A percentile compares a stretch with the other conserved stretches of the same genome.
phyloP scores from a whole-genome alignment of 768 basidiomycete species.

The Phaeotremella fagi region DNA sequence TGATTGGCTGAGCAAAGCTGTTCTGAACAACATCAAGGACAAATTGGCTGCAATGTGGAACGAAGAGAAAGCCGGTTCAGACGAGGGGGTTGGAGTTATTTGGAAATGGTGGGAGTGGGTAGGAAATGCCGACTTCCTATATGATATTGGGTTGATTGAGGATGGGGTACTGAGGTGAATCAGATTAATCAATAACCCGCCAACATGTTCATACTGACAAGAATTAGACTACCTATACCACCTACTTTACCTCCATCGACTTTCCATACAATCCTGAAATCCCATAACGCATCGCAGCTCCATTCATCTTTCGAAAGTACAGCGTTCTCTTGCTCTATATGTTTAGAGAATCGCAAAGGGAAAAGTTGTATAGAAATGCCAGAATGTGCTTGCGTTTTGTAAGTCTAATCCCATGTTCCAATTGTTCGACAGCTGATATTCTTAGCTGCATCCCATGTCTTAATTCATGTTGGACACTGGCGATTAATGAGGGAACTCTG shows the following conservation, averaged over 20 bases:
- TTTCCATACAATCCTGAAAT: conserved; percentile 29
- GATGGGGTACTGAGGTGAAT: conserved; percentile 20
- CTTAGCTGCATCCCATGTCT: conserved; percentile 66
- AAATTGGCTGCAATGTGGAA: conserved; percentile 25
- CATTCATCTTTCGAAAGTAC: conserved; percentile 56
- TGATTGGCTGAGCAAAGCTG: conserved; percentile 21
- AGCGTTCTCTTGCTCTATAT: conserved; percentile 71
- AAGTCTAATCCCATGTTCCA: conserved; percentile 7
- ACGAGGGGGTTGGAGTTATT: conserved; percentile 30
- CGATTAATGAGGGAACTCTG: conserved; percentile 73
- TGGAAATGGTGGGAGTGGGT: conserved; percentile 48
- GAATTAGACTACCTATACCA: conserved; percentile 23
- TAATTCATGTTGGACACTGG: conserved; percentile 73
- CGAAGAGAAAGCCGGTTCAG: conserved; percentile 20
- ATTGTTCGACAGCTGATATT: conserved; percentile 1
- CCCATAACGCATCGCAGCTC: conserved; percentile 27
- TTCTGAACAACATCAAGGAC: conserved; percentile 6
- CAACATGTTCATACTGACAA: neutral
- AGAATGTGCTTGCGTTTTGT: conserved; percentile 69
- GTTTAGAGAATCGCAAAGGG: conserved; percentile 69
- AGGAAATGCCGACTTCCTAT: conserved; percentile 32
- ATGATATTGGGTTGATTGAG: conserved; percentile 19
- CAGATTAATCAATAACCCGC: neutral
- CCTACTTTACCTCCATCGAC: conserved; percentile 21
- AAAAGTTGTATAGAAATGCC: conserved; percentile 63